Evolutionary conservation across 2,329 filamentous ascomycete species (phyloP).

Genomic region (Neofusicoccum laricinum): DNA sequence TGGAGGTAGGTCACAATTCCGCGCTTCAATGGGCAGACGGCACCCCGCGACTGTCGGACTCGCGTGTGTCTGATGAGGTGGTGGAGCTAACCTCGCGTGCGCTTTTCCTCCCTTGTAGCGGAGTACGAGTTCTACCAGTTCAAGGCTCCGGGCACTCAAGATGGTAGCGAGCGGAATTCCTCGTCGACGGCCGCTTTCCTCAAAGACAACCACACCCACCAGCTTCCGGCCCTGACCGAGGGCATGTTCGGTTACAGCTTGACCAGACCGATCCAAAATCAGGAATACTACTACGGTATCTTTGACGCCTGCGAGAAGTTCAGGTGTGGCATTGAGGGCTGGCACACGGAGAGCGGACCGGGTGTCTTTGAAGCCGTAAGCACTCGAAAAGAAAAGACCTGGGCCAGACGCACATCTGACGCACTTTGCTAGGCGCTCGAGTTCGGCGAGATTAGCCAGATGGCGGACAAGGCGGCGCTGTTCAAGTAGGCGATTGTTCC

Average conservation of each 20-base stretch:
- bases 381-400: background rate
- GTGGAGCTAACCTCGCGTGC: constrained; percentile 22
- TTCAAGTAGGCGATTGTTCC: constrained; percentile 66
- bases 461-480: constrained; percentile 87
- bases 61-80: background rate
- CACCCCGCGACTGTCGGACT: background rate
- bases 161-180: constrained; percentile 55
- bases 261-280: constrained; percentile 81
- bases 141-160: constrained; percentile 56
- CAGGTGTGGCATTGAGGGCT: constrained; percentile 80
- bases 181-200: constrained; percentile 73
- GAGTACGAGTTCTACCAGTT: constrained; percentile 98
- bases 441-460: constrained; percentile 80
- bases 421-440: constrained; percentile 62
- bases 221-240: constrained; percentile 78
- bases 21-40: background rate
- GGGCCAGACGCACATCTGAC: constrained; percentile 20
- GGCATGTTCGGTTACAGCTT: constrained; percentile 96
- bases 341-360: constrained; percentile 92
- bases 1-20: constrained; percentile 60
- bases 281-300: constrained; percentile 87
- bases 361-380: constrained; percentile 88
- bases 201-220: constrained; percentile 65
- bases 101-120: constrained; percentile 51
- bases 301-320: constrained; percentile 79